These are phyloP conservation scores for Aspergillus novofumigatus DNA, from an alignment of 2,329 filamentous ascomycete species.

Conservation along the genomic window DNA sequence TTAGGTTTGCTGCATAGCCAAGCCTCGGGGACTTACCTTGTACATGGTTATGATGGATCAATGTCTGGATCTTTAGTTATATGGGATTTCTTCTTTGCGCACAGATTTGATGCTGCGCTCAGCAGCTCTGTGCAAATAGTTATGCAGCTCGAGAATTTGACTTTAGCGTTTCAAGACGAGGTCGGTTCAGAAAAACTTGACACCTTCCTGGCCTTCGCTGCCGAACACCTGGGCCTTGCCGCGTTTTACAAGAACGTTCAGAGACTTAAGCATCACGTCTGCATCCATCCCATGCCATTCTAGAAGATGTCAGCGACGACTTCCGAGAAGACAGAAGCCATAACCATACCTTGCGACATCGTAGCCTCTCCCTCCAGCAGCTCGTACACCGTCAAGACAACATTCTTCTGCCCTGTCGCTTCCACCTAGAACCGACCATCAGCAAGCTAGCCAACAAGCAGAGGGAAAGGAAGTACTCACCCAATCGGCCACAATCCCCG, in stretches of 20 bases:
- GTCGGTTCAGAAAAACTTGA: constrained; percentile 85
- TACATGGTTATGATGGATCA: not conserved
- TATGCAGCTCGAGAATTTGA: not conserved
- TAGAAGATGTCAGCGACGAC: constrained; percentile 29
- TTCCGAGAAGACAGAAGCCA: not conserved
- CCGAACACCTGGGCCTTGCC: constrained; percentile 94
- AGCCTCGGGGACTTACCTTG: not conserved
- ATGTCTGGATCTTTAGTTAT: not conserved
- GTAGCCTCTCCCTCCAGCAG: constrained; percentile 82
- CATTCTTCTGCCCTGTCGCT: constrained; percentile 80
- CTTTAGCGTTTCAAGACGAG: not conserved
- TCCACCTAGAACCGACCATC: constrained; percentile 51
- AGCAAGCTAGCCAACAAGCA: not conserved
- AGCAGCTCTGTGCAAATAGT: not conserved
- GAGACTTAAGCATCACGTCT: constrained; percentile 72
- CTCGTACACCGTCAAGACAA: constrained; percentile 89
- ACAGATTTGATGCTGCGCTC: not conserved
- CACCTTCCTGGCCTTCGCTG: constrained; percentile 77
- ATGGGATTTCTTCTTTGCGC: not conserved
- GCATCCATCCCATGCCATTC: constrained; percentile 87
- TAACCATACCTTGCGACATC: constrained; percentile 56
- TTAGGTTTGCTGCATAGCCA: not conserved
- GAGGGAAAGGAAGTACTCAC: constrained; percentile 36
- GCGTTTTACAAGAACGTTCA: constrained; percentile 78
- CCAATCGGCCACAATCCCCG: constrained; percentile 69